Percentiles rank a stretch among this genome's conserved stretches.
These are phyloP conservation scores for Otatea glauca DNA, from an alignment of 176 grass and related monocot species.

Conservation along the genomic window DNA sequence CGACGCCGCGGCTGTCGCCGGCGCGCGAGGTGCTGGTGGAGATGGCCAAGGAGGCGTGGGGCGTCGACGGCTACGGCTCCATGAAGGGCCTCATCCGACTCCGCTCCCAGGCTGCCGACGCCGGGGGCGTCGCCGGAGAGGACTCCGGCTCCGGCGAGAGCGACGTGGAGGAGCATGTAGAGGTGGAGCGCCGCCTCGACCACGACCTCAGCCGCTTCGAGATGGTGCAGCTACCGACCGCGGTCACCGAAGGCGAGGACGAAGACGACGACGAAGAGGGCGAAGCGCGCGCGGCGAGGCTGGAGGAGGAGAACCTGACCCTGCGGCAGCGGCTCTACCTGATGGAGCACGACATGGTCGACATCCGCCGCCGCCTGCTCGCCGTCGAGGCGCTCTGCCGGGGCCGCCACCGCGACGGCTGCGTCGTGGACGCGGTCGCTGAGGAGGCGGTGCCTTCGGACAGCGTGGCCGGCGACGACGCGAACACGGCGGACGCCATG, in stretches of 20 bases:
- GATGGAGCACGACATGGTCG: constrained; percentile 85
- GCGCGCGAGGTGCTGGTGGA: constrained; percentile 86
- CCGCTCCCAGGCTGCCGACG: constrained; percentile 53
- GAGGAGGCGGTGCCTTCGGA: constrained; percentile 39
- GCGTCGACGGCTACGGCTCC: constrained; percentile 92
- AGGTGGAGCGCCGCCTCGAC: constrained; percentile 93
- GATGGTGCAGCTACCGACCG: constrained; percentile 75
- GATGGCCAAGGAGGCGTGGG: constrained; percentile 99
- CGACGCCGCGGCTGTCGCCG: constrained; percentile 83
- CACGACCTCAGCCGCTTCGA: constrained; percentile 99
- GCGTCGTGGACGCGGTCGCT: constrained; percentile 44
- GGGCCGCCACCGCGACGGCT: constrained; percentile 38
- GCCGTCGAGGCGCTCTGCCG: constrained; percentile 58
- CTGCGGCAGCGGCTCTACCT: constrained; percentile 76
- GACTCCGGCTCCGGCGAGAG: constrained; percentile 82
- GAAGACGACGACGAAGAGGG: constrained; percentile 49
- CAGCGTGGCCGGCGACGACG: constrained; percentile 22
- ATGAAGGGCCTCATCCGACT: constrained; percentile 98
- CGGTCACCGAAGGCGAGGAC: background rate
- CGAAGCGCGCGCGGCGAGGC: constrained; percentile 52
- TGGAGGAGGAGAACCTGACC: constrained; percentile 86
- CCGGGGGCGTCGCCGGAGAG: constrained; percentile 50
- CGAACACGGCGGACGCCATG: constrained; percentile 19
- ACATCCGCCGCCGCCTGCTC: constrained; percentile 63
- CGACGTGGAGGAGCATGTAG: constrained; percentile 93